These are phyloP conservation scores for Leccinum barrowsii DNA, from an alignment of 768 basidiomycete species.

Conservation along the genomic window DNA sequence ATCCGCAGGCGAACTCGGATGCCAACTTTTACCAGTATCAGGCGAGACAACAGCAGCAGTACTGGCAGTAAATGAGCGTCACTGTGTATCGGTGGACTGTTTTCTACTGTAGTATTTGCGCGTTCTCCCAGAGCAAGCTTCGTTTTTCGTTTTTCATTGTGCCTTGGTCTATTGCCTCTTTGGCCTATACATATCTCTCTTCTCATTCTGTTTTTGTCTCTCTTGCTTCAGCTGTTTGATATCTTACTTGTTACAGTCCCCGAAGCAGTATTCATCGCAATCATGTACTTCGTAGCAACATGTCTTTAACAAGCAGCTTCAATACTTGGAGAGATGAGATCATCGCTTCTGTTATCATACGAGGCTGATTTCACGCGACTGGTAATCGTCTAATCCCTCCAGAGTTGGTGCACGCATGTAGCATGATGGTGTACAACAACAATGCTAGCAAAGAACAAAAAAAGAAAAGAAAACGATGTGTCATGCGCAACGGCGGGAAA, in stretches of 20 bases:
- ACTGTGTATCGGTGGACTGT: background rate
- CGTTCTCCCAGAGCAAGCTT: slow-evolving; percentile 4
- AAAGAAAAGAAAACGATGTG: background rate
- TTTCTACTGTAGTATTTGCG: background rate
- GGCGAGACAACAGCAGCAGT: slow-evolving; percentile 58
- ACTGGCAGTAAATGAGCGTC: slow-evolving; percentile 38
- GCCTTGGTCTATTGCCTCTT: slow-evolving; percentile 1
- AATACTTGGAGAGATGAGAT: background rate
- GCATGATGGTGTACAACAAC: slow-evolving; percentile 6
- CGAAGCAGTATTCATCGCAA: slow-evolving; percentile 25
- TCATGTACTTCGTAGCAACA: slow-evolving; percentile 28
- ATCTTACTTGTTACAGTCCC: slow-evolving; percentile 25
- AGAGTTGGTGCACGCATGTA: background rate
- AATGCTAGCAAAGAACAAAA: background rate
- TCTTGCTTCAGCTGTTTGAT: slow-evolving; percentile 30
- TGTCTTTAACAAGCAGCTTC: slow-evolving; percentile 17
- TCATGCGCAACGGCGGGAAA: background rate
- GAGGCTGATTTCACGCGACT: background rate
- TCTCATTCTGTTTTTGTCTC: slow-evolving; percentile 6
- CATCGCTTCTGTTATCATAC: background rate
- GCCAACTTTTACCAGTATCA: slow-evolving; percentile 72
- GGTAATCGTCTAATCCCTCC: background rate
- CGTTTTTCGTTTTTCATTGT: slow-evolving; percentile 1
- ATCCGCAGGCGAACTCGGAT: slow-evolving; percentile 55
- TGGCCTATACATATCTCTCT: slow-evolving; percentile 5